A percentile compares a stretch with the other conserved stretches of the same genome.
These are phyloP conservation scores for Cercospora sojina DNA, from an alignment of 2,329 filamentous ascomycete genomes.

Conservation along the genomic window DNA sequence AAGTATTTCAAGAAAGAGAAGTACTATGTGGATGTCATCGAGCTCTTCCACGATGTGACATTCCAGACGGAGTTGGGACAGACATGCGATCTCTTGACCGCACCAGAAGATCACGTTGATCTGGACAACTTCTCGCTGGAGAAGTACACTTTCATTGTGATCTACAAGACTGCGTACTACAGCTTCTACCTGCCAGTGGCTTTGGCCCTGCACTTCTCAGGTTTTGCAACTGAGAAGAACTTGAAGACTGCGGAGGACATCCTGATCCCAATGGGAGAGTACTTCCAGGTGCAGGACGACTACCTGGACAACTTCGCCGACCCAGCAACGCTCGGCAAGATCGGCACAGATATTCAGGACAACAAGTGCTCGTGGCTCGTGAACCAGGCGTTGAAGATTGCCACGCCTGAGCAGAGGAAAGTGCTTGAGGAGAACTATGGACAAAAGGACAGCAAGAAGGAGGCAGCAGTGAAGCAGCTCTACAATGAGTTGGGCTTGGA, in stretches of 20 bases:
- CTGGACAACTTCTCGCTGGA: conserved; percentile 92
- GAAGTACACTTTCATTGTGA: conserved; percentile 97
- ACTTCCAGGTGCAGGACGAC: conserved; percentile 99
- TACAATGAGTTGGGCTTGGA: conserved; percentile 84
- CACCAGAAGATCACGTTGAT: conserved; percentile 89
- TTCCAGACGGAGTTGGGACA: conserved; percentile 96
- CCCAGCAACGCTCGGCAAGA: conserved; percentile 92
- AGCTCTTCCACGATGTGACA: conserved; percentile 93
- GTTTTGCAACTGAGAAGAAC: conserved; percentile 82
- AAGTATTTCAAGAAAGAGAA: conserved; percentile 89
- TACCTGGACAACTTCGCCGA: conserved; percentile 98
- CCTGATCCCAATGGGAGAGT: conserved; percentile 94
- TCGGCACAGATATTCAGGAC: conserved; percentile 97
- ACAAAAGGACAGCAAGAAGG: conserved; percentile 78
- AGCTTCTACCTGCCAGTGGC: conserved; percentile 98
- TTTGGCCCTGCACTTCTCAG: conserved; percentile 80
- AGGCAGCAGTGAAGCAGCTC: conserved; percentile 83
- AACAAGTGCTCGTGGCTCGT: conserved; percentile 99
- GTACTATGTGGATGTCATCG: conserved; percentile 83
- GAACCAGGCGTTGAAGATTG: conserved; percentile 84
- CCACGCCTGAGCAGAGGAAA: conserved; percentile 79
- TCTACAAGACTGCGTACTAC: conserved; percentile 99
- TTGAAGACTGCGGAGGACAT: conserved; percentile 87
- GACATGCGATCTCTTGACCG: conserved; percentile 89
- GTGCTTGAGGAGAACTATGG: conserved; percentile 92